Base-by-base conservation (phyloP, 768 basidiomycete genomes). In the Hericium coralloides region DNA sequence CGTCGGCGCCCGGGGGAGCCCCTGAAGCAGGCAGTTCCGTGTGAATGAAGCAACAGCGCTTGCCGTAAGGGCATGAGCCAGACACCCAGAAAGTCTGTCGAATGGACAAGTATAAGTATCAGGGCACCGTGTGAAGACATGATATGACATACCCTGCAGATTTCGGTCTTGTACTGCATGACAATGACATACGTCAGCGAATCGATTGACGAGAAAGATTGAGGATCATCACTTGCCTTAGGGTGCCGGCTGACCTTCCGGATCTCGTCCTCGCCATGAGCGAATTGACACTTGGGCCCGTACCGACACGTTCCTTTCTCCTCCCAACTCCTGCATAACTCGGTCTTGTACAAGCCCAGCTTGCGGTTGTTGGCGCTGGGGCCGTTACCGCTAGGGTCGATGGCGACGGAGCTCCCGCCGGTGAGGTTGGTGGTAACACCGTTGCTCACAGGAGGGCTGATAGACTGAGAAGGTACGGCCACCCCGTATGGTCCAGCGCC, bases 341-440 rank as follows among this genome's bases (percentile, higher is more conserved):
- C 88, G 0, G 92, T 94, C 76, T 95, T 95, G 76, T 95, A 95
- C 49, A 95, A 67, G 17, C 89, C 90, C 23, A 93, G 72, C 74
- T 95, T 95, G 64, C 92, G 80, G 67, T 95, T 95, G 73, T 94
- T 94, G 10, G 91, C 88, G 60, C 89, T 92, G 15, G 92, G 92
- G 0, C 91, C 91, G 49, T 73, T 76, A 49, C 77, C 77, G 26
- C 39, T 66, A 39, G 71, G 68, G 18, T 71, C 65, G 39, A 65
- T 64, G 61, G 37, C 18, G 0, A 57, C 55, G 61, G 55, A 59
- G 63, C 59, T 76, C 7, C 31, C 31, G 73, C 57, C 39, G 26
- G 59, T 56, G 45, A 45, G 55, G 37, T 50, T 52, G 12, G 48
- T 56, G 2, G 60, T 52, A 38, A 48, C 57, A 31, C 54, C 51